Percentiles rank a stretch among this genome's conserved stretches.
phyloP scores from a whole-genome alignment of 2,329 filamentous ascomycete species.

The Dissoconium aciculare region DNA sequence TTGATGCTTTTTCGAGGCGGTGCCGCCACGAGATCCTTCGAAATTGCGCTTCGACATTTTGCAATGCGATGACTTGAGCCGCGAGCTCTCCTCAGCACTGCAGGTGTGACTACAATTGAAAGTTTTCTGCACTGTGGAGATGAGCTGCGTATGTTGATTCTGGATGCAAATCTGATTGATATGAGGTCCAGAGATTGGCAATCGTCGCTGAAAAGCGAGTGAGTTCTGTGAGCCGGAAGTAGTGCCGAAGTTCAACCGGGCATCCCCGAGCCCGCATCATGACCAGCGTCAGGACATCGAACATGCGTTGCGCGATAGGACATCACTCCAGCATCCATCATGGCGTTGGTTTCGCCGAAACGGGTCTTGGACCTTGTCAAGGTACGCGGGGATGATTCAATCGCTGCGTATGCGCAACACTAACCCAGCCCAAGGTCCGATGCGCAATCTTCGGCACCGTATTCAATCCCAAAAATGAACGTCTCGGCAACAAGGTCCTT shows the following conservation, averaged over 20 bases:
- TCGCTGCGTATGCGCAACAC: too few species aligned
- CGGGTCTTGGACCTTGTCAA: slow-evolving; percentile 58
- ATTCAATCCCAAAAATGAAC: slow-evolving; percentile 70
- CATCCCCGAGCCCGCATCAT: background rate
- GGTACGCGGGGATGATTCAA: slow-evolving; percentile 43
- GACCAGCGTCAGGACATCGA: too few species aligned
- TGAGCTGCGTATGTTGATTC: slow-evolving; percentile 12
- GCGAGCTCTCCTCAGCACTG: slow-evolving; percentile 21
- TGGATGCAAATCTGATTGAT: background rate
- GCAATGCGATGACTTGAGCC: background rate
- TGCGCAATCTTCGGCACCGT: slow-evolving; percentile 82
- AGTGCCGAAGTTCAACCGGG: slow-evolving; percentile 2
- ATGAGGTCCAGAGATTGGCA: too few species aligned
- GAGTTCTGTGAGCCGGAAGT: background rate
- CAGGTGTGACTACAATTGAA: slow-evolving; percentile 3
- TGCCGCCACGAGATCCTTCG: slow-evolving; percentile 6
- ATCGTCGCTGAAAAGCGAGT: too few species aligned
- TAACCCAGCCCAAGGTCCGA: slow-evolving; percentile 48
- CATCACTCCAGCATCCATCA: slow-evolving; percentile 16
- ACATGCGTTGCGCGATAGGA: too few species aligned
- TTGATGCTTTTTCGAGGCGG: slow-evolving; percentile 6
- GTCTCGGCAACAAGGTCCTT: slow-evolving; percentile 82
- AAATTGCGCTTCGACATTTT: slow-evolving; percentile 10
- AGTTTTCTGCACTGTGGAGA: slow-evolving; percentile 20
- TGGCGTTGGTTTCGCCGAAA: slow-evolving; percentile 37